A percentile compares a stretch with the other conserved stretches of the same genome.
Conservation (phyloP, 768 basidiomycete species). For the Lentinula sp. region DNA sequence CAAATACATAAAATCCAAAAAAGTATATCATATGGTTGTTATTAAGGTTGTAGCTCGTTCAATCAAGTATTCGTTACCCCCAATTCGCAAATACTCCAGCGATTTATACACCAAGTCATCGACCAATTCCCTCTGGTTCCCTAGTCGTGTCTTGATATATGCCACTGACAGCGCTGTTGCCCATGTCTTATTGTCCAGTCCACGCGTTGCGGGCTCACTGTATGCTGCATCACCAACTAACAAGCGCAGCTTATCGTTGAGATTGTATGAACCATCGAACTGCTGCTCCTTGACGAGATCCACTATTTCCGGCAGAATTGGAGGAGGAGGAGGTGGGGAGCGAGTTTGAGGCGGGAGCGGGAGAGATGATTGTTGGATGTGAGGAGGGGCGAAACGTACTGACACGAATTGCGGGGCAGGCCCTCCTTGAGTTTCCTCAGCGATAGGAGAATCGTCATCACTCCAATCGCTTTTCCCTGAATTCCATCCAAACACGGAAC, state of each 20-base stretch:
- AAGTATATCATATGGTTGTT: background rate
- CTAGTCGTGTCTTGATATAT: constrained; percentile 33
- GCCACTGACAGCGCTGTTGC: constrained; percentile 42
- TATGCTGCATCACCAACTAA: constrained; percentile 31
- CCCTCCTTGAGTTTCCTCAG: constrained; percentile 18
- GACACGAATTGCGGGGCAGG: constrained; percentile 26
- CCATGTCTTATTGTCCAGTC: constrained; percentile 35
- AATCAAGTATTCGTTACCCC: constrained; percentile 15
- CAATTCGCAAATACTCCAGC: constrained; percentile 26
- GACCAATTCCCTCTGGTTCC: constrained; percentile 32
- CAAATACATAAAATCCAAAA: background rate
- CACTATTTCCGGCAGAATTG: constrained; percentile 22
- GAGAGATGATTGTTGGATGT: background rate
- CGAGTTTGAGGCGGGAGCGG: constrained; percentile 11
- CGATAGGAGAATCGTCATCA: constrained; percentile 18
- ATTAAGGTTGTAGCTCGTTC: background rate
- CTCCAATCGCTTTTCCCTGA: constrained; percentile 32
- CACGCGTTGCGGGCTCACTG: constrained; percentile 20
- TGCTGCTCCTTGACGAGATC: constrained; percentile 32
- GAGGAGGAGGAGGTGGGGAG: constrained; percentile 7
- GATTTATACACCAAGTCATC: constrained; percentile 37
- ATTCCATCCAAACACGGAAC: constrained; percentile 34
- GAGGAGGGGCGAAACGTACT: constrained; percentile 8
- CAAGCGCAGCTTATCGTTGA: constrained; percentile 19
- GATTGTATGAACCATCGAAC: constrained; percentile 44